Evolutionary conservation across 345 rosid species (phyloP), one percentile per base, ranked within the genome.

Genomic region (Capsella bursapastoris): DNA sequence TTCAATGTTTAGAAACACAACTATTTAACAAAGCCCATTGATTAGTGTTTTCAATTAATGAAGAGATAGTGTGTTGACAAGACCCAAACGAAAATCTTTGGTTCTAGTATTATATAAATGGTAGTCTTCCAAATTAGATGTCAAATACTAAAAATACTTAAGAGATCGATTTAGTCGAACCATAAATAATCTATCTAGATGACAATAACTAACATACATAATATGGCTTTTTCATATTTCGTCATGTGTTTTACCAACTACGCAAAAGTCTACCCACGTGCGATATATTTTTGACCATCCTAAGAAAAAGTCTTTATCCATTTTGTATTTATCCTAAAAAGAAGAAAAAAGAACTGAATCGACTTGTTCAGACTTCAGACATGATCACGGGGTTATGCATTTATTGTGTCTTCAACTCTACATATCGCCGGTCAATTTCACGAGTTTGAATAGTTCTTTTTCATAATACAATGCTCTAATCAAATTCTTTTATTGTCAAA

Each of bases 261-360:
- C 31, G 4, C 64, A 55, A 1, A 73, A 47, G 65, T 55, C 70
- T 18, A 74, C 14, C 51, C 65, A 74, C 78, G 57, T 64, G 65
- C 57, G 49, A 73, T 41, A 43, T 32, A 40, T 18, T 64, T 53
- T 47, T 45, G 71, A 47, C 58, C 49, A 63, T 22, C 25, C 2
- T 22, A 22, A 22, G 25, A 22, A 22, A 22, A 22, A 44, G 29
- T 16, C 35, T 22, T 22, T 51, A 72, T 37, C 43, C 43, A 71
- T n/a, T 32, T 61, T n/a, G 25, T 32, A 5, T 7, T 8, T 66
- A 14, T 70, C 32, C 0, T 29, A 31, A 7, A 11, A n/a, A 53
- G 1, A 41, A 41, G 25, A 22, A 22, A 22, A 22, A 22, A 22
- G 25, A 41, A 56, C 38, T 3, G 38, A 56, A 56, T n/a, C 25